Evolutionary conservation across 495 filamentous ascomycete genomes (phyloP), one percentile per base, ranked within the genome.

Genomic region (Podospora australis): DNA sequence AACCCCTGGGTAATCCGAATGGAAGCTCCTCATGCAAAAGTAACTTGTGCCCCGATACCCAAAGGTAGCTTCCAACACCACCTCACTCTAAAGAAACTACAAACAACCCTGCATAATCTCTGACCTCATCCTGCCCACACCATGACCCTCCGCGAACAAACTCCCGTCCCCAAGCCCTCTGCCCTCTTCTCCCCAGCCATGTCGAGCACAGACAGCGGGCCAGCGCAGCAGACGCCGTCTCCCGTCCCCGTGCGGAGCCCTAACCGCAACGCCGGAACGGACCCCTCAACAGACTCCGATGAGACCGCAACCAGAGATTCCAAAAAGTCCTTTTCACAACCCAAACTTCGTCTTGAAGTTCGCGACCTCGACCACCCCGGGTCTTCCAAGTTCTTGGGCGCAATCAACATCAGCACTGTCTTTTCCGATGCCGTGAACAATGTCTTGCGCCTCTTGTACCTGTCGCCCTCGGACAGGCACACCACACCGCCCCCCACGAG

Each of bases 401-500:
- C 22, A 16, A 41, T 41, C 39, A 41, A 22, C 39, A 14, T 20
- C 16, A 20, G 73, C 53, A 67, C 71, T 9, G 72, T 83, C 9
- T 62, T 95, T 4, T 69, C 76, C 28, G 66, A 64, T 2, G 78
- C 82, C 28, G 76, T 95, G n/a, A 45, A 69, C 11, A 70, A 73
- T 50, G 87, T 95, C 20, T 71, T 89, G 44, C 61, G 69, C 44
- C 72, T 74, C 24, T 74, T 90, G 25, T 90, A 88, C 65, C 43
- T 44, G 13, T 76, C 66, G 34, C 68, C 61, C 35, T 52, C 57
- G 8, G 67, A 63, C 32, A 52, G 56, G 13, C 56, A 67, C 8
- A 72, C 71, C 0, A 67, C 54, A 14, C 61, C 66, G 10, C 73
- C 75, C 22, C 62, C 67, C 0, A 74, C 72, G 6, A 84, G 89